Conservation (phyloP, 192 early-diverging fungal genomes). For the Coemansia aciculifera region DNA sequence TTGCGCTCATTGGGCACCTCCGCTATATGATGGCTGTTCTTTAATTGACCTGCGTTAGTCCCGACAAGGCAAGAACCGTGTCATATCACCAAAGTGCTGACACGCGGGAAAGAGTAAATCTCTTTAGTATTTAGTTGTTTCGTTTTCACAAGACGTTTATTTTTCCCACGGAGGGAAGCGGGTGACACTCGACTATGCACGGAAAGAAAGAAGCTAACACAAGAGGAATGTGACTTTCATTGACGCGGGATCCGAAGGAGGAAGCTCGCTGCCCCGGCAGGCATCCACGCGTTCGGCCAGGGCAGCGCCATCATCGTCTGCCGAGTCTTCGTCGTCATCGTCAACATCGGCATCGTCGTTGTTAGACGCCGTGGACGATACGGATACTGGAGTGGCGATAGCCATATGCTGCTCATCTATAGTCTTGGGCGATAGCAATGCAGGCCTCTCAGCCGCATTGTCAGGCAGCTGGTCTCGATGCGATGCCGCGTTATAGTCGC, state of each 20-base stretch:
- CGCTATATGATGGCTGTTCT: background rate
- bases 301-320: conserved; percentile 29
- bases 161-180: conserved; percentile 5
- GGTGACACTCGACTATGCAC: background rate
- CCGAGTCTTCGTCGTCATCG: conserved; percentile 15
- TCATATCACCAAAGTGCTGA: background rate
- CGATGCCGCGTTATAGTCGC: conserved; percentile 1
- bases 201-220: conserved; percentile 19
- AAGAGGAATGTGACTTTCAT: conserved; percentile 51
- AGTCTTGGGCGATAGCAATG: background rate
- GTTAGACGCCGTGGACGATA: conserved; percentile 18
- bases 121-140: background rate
- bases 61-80: background rate
- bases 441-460: background rate
- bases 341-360: conserved; percentile 32
- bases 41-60: background rate
- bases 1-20: background rate
- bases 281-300: conserved; percentile 8
- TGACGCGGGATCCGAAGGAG: conserved; percentile 33
- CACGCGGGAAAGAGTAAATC: conserved; percentile 1
- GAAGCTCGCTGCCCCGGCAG: background rate
- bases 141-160: background rate
- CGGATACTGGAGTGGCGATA: conserved; percentile 30
- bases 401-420: conserved; percentile 10
- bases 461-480: background rate